phyloP scores from a whole-genome alignment of 768 basidiomycete genomes.

The Rubroboletus pulcherrimus region DNA sequence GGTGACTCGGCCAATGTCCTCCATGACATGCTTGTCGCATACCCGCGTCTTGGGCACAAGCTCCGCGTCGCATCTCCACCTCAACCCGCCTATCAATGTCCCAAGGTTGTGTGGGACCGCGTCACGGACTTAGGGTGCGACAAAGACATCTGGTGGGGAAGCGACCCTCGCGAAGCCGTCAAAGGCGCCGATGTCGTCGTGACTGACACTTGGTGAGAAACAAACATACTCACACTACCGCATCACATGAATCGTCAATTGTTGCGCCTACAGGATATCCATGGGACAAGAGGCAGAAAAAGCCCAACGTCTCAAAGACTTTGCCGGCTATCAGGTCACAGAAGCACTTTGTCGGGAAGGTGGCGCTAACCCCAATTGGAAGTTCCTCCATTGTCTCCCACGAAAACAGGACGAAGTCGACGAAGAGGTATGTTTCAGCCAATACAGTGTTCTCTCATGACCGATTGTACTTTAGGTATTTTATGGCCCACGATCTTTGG shows the following conservation, averaged over 20 bases:
- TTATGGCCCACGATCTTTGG: conserved; percentile 87
- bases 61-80: conserved; percentile 81
- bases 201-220: conserved; percentile 88
- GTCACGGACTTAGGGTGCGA: conserved; percentile 75
- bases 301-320: conserved; percentile 77
- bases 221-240: too few species aligned
- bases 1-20: conserved; percentile 95
- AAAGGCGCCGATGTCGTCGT: conserved; percentile 89
- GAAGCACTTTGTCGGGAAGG: conserved; percentile 78
- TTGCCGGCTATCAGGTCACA: conserved; percentile 92
- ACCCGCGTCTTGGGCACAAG: conserved; percentile 85
- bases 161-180: conserved; percentile 83
- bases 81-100: conserved; percentile 58
- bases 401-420: conserved; percentile 92
- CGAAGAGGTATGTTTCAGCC: conserved; percentile 63
- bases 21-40: conserved; percentile 96
- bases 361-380: conserved; percentile 83
- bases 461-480: conserved; percentile 57
- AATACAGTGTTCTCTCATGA: not conserved
- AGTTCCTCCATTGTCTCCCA: conserved; percentile 95
- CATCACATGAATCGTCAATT: not conserved
- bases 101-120: conserved; percentile 72
- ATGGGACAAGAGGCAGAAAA: conserved; percentile 99
- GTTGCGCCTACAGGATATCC: conserved; percentile 66
- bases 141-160: conserved; percentile 67